Conservation (phyloP, 805 yeast species). For the Candida sithepensis region DNA sequence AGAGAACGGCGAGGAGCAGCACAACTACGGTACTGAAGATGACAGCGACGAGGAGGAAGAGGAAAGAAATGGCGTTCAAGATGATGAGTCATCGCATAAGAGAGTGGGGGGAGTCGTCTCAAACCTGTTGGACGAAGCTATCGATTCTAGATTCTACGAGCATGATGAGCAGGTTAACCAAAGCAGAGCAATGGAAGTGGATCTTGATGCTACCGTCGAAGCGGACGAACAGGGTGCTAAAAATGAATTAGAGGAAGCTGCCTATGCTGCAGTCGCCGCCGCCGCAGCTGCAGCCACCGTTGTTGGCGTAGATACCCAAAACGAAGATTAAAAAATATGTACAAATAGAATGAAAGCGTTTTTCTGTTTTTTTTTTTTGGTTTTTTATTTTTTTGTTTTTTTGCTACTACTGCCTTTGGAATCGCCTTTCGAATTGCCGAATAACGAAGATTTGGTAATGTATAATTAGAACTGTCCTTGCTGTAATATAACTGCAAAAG, state of each 20-base stretch:
- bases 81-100: background rate
- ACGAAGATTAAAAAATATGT: background rate
- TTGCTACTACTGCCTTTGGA: no score
- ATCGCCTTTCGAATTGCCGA: no score
- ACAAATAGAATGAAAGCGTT: no score
- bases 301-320: background rate
- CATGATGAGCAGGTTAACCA: background rate
- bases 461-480: no score
- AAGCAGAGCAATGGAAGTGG: background rate
- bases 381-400: no score
- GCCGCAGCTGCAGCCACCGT: background rate
- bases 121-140: background rate
- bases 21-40: slow-evolving; percentile 2
- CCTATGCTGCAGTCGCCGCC: slow-evolving; percentile 1
- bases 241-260: background rate
- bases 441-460: no score
- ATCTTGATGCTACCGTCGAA: background rate
- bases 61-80: background rate
- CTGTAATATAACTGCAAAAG: no score
- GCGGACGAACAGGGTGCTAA: slow-evolving; percentile 1
- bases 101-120: background rate
- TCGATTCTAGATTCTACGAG: slow-evolving; percentile 7
- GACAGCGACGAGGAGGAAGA: slow-evolving; percentile 1
- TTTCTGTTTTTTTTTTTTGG: no score
- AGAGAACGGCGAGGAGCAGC: slow-evolving; percentile 3